Evolutionary conservation across 2,329 filamentous ascomycete species (phyloP).

Genomic region (Mycocentrospora acerina): DNA sequence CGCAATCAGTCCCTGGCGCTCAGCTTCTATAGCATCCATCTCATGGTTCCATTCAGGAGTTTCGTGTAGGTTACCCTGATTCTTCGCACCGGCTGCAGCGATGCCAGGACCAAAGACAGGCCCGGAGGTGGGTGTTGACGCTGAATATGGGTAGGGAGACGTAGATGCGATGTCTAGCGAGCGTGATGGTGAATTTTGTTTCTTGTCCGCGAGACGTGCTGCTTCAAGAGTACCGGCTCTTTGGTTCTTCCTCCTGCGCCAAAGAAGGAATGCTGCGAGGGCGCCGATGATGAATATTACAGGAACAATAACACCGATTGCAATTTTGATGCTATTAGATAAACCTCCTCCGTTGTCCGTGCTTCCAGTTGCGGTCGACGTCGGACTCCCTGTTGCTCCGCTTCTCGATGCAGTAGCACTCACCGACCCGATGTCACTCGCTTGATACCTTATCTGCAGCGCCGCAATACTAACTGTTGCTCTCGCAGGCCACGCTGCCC

Average conservation of each 20-base stretch:
- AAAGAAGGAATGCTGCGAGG: slow-evolving; percentile 16
- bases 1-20: slow-evolving; percentile 9
- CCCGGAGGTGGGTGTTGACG: no score
- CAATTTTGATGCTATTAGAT: slow-evolving; percentile 68
- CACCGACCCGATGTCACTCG: slow-evolving; percentile 8
- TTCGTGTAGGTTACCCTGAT: slow-evolving; percentile 3
- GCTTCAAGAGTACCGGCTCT: slow-evolving; percentile 2
- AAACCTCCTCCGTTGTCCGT: slow-evolving; percentile 51
- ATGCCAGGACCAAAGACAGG: not conserved
- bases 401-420: slow-evolving; percentile 3
- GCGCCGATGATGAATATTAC: slow-evolving; percentile 68
- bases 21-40: slow-evolving; percentile 20
- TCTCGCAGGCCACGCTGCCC: slow-evolving; percentile 10
- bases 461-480: slow-evolving; percentile 14
- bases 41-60: slow-evolving; percentile 26
- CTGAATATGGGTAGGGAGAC: no score
- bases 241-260: slow-evolving; percentile 14
- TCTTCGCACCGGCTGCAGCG: not conserved
- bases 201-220: slow-evolving; percentile 5
- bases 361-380: slow-evolving; percentile 12
- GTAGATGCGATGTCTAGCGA: no score
- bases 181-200: not conserved
- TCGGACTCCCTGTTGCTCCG: not conserved
- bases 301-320: slow-evolving; percentile 86
- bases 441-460: slow-evolving; percentile 18